Conservation (phyloP, 208 protist species). For the Leishmania amazonensis region DNA sequence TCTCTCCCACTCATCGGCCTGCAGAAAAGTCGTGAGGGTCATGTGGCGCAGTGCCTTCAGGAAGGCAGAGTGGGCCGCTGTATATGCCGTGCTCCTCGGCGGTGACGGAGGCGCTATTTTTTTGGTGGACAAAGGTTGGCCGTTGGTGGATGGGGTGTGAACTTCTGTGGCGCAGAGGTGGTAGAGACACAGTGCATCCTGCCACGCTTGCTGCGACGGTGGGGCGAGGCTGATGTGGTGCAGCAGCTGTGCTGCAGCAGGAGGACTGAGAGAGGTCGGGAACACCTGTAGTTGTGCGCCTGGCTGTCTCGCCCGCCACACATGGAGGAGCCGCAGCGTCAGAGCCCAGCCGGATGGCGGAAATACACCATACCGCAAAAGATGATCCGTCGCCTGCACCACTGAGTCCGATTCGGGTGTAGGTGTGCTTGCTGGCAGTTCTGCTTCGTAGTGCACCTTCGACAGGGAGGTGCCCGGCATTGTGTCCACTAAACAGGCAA, state of each 20-base stretch:
- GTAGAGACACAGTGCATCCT: conserved; percentile 28
- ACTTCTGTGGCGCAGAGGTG: conserved; percentile 12
- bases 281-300: conserved; percentile 7
- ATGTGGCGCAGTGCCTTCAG: conserved; percentile 45
- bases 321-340: conserved; percentile 17
- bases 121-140: background rate
- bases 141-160: background rate
- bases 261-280: conserved; percentile 11
- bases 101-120: background rate
- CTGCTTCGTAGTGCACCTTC: background rate
- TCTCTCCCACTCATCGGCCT: conserved; percentile 36
- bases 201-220: conserved; percentile 22
- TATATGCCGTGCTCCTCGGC: background rate
- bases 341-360: conserved; percentile 20
- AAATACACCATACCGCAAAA: conserved; percentile 26
- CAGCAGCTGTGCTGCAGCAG: conserved; percentile 25
- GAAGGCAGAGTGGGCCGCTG: conserved; percentile 10
- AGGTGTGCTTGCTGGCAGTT: background rate
- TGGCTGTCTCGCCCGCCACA: conserved; percentile 17
- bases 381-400: conserved; percentile 6
- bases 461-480: background rate
- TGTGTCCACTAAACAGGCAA: conserved; percentile 5
- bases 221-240: conserved; percentile 31
- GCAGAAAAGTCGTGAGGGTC: conserved; percentile 41
- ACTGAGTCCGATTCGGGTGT: background rate